Evolutionary conservation across 2,329 filamentous ascomycete species (phyloP), one percentile per base, ranked within the genome.

Genomic region (Didymella sp.): DNA sequence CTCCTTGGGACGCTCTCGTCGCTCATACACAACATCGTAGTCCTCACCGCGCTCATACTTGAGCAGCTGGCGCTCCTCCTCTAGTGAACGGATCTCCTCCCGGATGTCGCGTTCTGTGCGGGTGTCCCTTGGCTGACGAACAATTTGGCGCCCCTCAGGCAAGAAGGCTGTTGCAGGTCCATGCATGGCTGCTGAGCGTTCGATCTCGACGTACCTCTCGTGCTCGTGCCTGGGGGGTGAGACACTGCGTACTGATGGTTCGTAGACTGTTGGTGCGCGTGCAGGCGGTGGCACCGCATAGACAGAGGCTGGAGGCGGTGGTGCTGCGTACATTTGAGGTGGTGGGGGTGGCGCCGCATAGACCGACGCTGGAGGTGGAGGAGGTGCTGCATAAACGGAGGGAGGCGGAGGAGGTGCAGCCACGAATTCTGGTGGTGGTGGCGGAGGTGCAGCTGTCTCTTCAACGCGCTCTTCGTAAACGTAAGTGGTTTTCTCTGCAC

Each of bases 11-110:
- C 62, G 75, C 55, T 62, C 87, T 76, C 67, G 81, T 51, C 79
- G 75, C 57, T 87, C 88, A 40, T 90, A 75, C 42, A 90, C 82
- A 30, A 90, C 82, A 30, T 91, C 87, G 51, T 87, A 84, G 25
- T 85, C 82, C 21, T 79, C 77, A 44, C 82, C 80, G 41, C 84
- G 81, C 72, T 88, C 86, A 17, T 85, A 78, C 55, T 82, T 82
- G 41, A 88, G 76, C 24, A 82, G 79, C 58, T 82, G 80, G 38
- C 82, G 82, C 75, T 92, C 87, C 6, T 82, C 83, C 77, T 94
- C 90, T 1, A 94, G 81, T 1, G 84, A 84, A 12, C 84, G 84
- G 56, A 93, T 91, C 71, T 95, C 90, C 28, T 86, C 82, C 45
- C 87, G 84, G 63, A 95, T 87, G 9, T 91, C 87, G 17, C 86